A percentile compares a stretch with the other conserved stretches of the same genome.
Conservation (phyloP, 202 grass and related monocot species). For the Eragrostis tef region DNA sequence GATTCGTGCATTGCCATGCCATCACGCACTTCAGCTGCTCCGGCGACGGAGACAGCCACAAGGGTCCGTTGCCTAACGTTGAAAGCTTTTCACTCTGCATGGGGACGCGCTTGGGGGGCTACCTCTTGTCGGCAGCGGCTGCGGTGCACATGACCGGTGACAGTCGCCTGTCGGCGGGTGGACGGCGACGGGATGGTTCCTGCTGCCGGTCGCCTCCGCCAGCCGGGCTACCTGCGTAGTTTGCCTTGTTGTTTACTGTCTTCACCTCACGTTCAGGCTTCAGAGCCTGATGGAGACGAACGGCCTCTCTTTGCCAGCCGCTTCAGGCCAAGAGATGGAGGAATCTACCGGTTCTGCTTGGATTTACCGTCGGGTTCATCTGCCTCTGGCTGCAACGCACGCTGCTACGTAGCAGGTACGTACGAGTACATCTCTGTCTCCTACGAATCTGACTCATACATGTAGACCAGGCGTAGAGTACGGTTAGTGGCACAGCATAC, state of each 20-base stretch:
- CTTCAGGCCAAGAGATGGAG: slow-evolving; percentile 31
- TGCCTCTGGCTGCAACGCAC: slow-evolving; percentile 23
- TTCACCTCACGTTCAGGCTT: slow-evolving; percentile 38
- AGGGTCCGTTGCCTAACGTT: background rate
- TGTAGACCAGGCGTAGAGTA: slow-evolving; percentile 30
- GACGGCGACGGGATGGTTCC: slow-evolving; percentile 51
- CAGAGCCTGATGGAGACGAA: slow-evolving; percentile 40
- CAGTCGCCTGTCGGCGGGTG: slow-evolving; percentile 38
- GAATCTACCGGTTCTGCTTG: slow-evolving; percentile 57
- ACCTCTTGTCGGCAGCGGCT: slow-evolving; percentile 43
- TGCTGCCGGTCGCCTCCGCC: slow-evolving; percentile 29
- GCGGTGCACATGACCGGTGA: slow-evolving; percentile 54
- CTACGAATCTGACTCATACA: slow-evolving; percentile 43
- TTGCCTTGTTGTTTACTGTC: slow-evolving; percentile 48
- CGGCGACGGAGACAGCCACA: slow-evolving; percentile 26
- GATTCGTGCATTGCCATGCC: slow-evolving; percentile 37
- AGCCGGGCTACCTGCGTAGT: slow-evolving; percentile 39
- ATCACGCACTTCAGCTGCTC: slow-evolving; percentile 38
- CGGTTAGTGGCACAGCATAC: background rate
- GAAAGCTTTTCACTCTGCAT: slow-evolving; percentile 20
- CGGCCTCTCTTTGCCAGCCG: slow-evolving; percentile 14
- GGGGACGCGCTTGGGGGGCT: background rate
- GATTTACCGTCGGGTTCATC: slow-evolving; percentile 43
- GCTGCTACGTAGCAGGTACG: slow-evolving; percentile 30
- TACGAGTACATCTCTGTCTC: slow-evolving; percentile 25